Percentiles rank a stretch among this genome's conserved stretches.
Conservation (phyloP, 129 eudicot species). For the Pulicaria dysenterica region DNA sequence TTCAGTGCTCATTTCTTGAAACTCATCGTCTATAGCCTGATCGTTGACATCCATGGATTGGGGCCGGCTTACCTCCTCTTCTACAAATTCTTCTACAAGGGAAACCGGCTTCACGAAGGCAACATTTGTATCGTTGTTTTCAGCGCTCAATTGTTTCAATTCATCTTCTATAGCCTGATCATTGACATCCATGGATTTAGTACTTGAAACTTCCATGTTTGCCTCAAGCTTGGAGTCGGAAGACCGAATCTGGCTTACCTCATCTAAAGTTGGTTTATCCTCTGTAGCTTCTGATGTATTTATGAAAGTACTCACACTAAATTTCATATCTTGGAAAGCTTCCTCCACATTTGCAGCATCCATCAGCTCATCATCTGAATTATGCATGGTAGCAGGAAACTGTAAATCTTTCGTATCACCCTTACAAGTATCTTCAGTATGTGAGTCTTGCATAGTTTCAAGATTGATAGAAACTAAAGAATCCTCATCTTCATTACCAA, state of each 20-base stretch:
- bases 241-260: constrained; percentile 3
- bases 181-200: constrained; percentile 23
- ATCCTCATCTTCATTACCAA: constrained; percentile 5
- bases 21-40: constrained; percentile 32
- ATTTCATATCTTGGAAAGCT: constrained; percentile 19
- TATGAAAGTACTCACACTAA: constrained; percentile 17
- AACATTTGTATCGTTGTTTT: constrained; percentile 28
- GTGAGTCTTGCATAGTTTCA: constrained; percentile 22
- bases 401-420: constrained; percentile 13
- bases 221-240: constrained; percentile 9
- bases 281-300: constrained; percentile 17
- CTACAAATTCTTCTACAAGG: no score
- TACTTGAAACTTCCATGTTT: constrained; percentile 18
- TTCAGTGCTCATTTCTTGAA: neutral
- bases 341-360: constrained; percentile 23
- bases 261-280: constrained; percentile 25
- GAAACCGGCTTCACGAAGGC: constrained; percentile 11
- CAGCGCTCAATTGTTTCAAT: constrained; percentile 14
- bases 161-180: constrained; percentile 36
- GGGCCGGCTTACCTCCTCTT: constrained; percentile 12
- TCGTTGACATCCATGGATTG: constrained; percentile 33
- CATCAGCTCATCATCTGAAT: constrained; percentile 8
- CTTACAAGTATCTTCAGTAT: constrained; percentile 12
- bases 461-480: constrained; percentile 30
- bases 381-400: constrained; percentile 6